Evolutionary conservation across 2,329 filamentous ascomycete genomes (phyloP), one percentile per base, ranked within the genome.

Genomic region (Aspergillus sp.): DNA sequence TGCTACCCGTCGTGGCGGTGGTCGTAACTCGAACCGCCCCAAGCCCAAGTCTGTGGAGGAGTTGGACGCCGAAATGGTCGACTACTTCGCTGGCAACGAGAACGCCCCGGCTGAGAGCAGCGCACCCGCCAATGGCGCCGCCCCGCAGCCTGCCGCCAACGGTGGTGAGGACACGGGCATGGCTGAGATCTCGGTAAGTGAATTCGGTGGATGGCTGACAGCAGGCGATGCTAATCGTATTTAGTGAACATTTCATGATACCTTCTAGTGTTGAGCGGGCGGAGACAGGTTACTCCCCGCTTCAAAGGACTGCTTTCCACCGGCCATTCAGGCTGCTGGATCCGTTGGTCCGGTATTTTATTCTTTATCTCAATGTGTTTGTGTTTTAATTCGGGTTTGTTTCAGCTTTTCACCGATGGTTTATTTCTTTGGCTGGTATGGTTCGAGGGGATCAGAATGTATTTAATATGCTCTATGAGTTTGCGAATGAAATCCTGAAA

Each of bases 21-120:
- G 74, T 49, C 85, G 86, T 62, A 87, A 78, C 66, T 78, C 81
- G 59, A 88, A 64, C 81, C 88, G 61, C 76, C 86, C 66, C 80
- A 95, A 85, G 75, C 76, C 80, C 78, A 97, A 97, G 88, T 96
- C 91, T 0, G 86, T 88, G 1, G 93, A 96, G 71, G 92, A 99
- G 77, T 85, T 99, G 21, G 94, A 99, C 71, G 91, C 90, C 4
- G 94, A 99, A 73, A 99, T 99, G 94, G 87, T 85, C 17, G 94
- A 97, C 73, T 99, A 99, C 78, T 97, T 95, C 38, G 43, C 50
- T 70, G 70, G 71, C 25, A 76, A 78, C 60, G 72, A 69, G 48
- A 67, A 66, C 29, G 59, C 63, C 21, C 70, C 75, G 48, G 72
- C 71, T 11, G 73, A 74, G 49, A 68, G 65, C 40, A 73, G 70